These are phyloP conservation scores for Ochetophila trinervis DNA, from an alignment of 306 rosid genomes.

Conservation along the genomic window DNA sequence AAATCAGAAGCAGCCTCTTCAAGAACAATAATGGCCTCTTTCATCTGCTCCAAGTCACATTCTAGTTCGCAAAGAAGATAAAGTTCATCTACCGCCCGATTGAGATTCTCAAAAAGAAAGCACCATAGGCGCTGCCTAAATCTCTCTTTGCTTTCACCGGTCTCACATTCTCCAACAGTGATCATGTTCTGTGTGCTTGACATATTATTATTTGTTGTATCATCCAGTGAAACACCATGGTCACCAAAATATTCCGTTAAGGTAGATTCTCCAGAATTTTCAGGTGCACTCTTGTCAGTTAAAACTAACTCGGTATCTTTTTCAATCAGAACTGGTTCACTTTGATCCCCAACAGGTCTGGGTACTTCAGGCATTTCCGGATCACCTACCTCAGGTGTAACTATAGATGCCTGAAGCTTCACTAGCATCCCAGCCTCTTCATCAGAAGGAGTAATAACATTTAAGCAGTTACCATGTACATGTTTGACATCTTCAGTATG, in stretches of 20 bases:
- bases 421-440: constrained; percentile 22
- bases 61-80: constrained; percentile 99
- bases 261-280: constrained; percentile 32
- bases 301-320: constrained; percentile 34
- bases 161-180: constrained; percentile 58
- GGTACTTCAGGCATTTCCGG: constrained; percentile 23
- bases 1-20: constrained; percentile 97
- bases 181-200: constrained; percentile 47
- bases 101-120: constrained; percentile 96
- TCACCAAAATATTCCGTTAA: constrained; percentile 34
- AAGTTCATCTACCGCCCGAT: constrained; percentile 97
- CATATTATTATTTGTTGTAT: constrained; percentile 31
- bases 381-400: constrained; percentile 36
- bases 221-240: constrained; percentile 28
- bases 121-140: constrained; percentile 98
- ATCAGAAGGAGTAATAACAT: constrained; percentile 18
- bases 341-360: constrained; percentile 30
- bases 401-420: constrained; percentile 29
- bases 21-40: constrained; percentile 95
- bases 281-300: constrained; percentile 25
- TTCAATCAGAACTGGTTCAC: constrained; percentile 17
- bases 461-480: constrained; percentile 26
- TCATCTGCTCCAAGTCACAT: constrained; percentile 95
- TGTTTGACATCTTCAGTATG: constrained; percentile 31
- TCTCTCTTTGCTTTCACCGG: constrained; percentile 91